Base-by-base conservation (phyloP, 306 rosid species). In the Quercus agrifolia region DNA sequence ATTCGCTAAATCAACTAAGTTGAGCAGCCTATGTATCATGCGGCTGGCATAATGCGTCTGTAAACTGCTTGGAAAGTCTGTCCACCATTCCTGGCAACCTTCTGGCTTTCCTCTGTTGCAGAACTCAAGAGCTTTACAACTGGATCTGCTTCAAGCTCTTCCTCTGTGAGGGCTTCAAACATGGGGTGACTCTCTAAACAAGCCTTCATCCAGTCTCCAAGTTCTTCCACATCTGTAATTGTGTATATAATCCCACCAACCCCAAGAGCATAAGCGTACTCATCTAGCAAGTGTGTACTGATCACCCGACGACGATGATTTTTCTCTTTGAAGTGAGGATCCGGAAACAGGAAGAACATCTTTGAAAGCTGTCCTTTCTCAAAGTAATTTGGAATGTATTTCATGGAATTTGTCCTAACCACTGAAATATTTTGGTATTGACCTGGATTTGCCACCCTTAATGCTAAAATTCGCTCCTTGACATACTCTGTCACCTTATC, bases 251-350 rank as follows among this genome's bases (percentile, higher is more conserved):
- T 87, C 70, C 97, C 97, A 64, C 98, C 98, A 79, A 87, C 92
- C 82, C 77, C 83, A 17, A 95, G 86, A 23, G 68, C 87, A 83
- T 87, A 93, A 76, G 97, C 99, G 71, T 95, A 95, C 89, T 95
- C 99, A 38, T 95, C 98, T 49, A 95, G 84, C 90, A 95, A 81
- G 86, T 81, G 88, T 4, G 91, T 92, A 78, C 99, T 95, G 82
- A 93, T 91, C 56, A 91, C 98, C n/a, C 99, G 85, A 0, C 98
- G 97, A 0, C 96, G 96, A 72, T 95, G 97, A 81, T 95, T 95
- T 91, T 95, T 95, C 90, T 95, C 99, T 82, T 95, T 95, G 85
- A 95, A 95, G 89, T 95, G 99, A 81, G 99, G 99, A 84, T 95
- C 98, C 0, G 99, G 99, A 82, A 95, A 95, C 87, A 93, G 72